Evolutionary conservation across 192 early-diverging fungal genomes (phyloP), one percentile per base, ranked within the genome.

Genomic region (Coemansia javaensis): DNA sequence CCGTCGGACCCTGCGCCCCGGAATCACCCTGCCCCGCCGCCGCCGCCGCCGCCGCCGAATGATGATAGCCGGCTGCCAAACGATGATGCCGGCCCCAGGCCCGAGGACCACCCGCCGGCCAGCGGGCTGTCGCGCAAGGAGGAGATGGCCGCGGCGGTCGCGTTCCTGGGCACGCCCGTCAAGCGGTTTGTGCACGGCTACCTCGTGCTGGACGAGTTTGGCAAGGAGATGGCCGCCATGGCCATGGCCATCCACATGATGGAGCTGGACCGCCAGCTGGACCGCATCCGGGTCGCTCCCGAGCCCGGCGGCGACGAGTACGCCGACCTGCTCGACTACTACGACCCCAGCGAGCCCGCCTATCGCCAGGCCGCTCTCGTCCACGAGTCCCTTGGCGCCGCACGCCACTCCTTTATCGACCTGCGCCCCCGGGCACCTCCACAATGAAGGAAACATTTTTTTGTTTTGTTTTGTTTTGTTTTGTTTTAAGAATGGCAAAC

Each of bases 141-240:
- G 34, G 59, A 59, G 11, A 43, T 53, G 2, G 53, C 48, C 0
- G 41, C 42, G 1, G 62, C 60, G 0, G 62, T 48, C 0, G 37
- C 31, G 9, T 62, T 63, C 20, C 49, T 75, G 13, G 56, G 53
- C 5, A 77, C 74, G 4, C 56, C 66, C 0, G 53, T 70, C 42
- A 77, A 70, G 47, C 66, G 74, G 4, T 83, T 83, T 51, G 78
- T 83, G 6, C 63, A 81, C 31, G 71, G 75, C 2, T 81, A 72
- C 40, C 81, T 83, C 40, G 76, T 83, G 4, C 46, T 83, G 1
- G 76, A 83, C 50, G 80, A 81, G 31, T 83, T 83, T 46, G 80
- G 76, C 40, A 83, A 83, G 50, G 81, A 83, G 48, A 58, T 83
- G 44, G 79, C 80, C 1, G 80, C 80, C 0, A 67, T 69, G 0